Base-by-base conservation (phyloP, 1,284 basidiomycete genomes). In the Sphagnurus paluster region DNA sequence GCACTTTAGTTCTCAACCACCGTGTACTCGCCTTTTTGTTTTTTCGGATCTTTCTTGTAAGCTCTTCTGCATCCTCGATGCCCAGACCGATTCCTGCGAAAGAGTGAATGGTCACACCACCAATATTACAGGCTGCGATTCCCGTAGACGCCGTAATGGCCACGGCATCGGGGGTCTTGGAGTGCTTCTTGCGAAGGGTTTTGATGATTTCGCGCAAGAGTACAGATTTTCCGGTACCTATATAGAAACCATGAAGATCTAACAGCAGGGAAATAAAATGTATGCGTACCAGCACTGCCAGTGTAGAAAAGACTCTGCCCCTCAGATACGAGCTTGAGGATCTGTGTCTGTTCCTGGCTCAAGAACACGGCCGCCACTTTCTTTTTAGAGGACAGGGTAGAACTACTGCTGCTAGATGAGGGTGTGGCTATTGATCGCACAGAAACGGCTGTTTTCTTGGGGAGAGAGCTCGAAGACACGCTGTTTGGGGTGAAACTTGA, bases 151-250 rank as follows among this genome's bases (percentile, higher is more conserved):
- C 95, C 0, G 95, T 98, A 39, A 98, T 82, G 2, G 93, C 94
- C 25, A 98, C 83, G 0, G 84, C 84, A 55, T 94, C 87, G 0
- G 71, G 63, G 0, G 71, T 66, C 58, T 66, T 80, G 62, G 54
- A 50, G 57, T 79, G 67, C 57, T 77, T 84, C 54, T 69, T 86
- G 75, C 67, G 71, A 44, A 69, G 60, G 21, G 67, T 71, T 70
- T 75, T 74, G 61, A 98, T 96, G 52, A 97, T 94, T 61, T 93
- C 88, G 4, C 91, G 80, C n/a, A 98, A 75, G 2, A 98, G 73
- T 5, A 98, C 91, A 0, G 94, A 97, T 69, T 98, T 98, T 42
- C 95, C 94, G 6, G 94, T 97, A 44, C 93, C 93, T 91, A 51
- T 49, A 45, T 34, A 3, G 42, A 84, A 52, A 82, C 82, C 79